Evolutionary conservation across 1,284 basidiomycete genomes (phyloP).

Genomic region (Puccinia coronata): DNA sequence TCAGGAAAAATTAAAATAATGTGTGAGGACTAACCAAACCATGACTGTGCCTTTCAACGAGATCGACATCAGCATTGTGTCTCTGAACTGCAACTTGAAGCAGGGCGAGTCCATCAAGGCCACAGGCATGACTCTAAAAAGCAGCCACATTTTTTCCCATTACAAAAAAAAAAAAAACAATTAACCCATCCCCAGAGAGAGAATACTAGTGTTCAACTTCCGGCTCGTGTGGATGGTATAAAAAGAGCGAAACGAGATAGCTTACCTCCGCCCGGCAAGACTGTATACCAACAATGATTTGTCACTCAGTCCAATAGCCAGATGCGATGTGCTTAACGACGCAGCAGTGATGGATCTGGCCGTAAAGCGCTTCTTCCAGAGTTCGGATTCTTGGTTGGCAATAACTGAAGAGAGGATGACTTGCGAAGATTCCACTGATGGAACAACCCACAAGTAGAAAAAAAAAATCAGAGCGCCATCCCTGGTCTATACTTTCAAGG

Average conservation of each 20-base stretch:
- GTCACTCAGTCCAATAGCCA: conserved; percentile 13
- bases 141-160: too few relatives aligned
- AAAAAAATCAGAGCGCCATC: not conserved
- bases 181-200: not conserved
- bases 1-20: conserved; percentile 53
- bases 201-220: too few relatives aligned
- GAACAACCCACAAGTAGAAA: not conserved
- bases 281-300: not conserved
- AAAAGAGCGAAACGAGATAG: conserved; percentile 41
- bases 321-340: not conserved
- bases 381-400: not conserved
- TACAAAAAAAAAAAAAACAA: not conserved
- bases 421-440: not conserved
- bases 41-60: conserved; percentile 71
- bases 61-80: conserved; percentile 69
- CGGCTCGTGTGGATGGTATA: too few relatives aligned
- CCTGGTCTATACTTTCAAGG: not conserved
- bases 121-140: conserved; percentile 69
- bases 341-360: conserved; percentile 7
- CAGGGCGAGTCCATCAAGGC: conserved; percentile 72
- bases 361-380: conserved; percentile 5
- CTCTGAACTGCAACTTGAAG: conserved; percentile 68
- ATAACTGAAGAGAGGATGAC: not conserved
- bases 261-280: not conserved
- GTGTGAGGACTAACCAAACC: conserved; percentile 69